Evolutionary conservation across 106 monocot genomes (phyloP), one percentile per base, ranked within the genome.

Genomic region (Acorus calamus): DNA sequence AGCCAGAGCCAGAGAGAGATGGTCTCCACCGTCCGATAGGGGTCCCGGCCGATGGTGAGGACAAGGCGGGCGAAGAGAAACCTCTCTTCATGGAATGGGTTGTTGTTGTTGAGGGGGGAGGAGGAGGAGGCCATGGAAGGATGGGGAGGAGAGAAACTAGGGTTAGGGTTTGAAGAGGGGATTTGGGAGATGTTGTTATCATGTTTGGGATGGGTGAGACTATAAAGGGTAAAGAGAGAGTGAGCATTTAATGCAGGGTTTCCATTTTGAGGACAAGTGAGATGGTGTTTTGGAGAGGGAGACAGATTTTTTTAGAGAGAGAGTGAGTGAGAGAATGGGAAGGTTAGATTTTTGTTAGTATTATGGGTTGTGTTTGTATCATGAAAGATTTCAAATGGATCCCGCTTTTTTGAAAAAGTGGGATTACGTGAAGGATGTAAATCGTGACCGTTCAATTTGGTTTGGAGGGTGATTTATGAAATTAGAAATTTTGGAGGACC

Each of bases 1-100:
- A 81, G 66, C 84, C 81, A 89, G 51, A 84, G 66, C 84, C 88
- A 89, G 49, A 89, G 79, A 46, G 88, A 78, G 42, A 84, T 69
- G n/a, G 84, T 51, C 47, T 70, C 69, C 79, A 89, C 84, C 6
- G 84, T 73, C 4, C 42, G 58, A 6, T 13, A 41, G 0, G 75
- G 58, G 7, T 84, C 65, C 6, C 79, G 62, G 8, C 12, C 56
- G 6, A 79, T 57, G 47, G 50, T 47, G 49, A 81, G 42, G 3
- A 73, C 81, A 66, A 89, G 49, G 2, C 88, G 75, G 3, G 58
- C 43, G 59, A 67, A 81, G 46, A 89, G 79, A 2, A 42, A 45
- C 4, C 80, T 74, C 69, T 85, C 81, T 4, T 58, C 43, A 64
- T 81, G 78, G 71, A 61, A 85, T 28, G 66, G 13, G 43, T 68